These are phyloP conservation scores for Sesbania bispinosa DNA, from an alignment of 306 rosid species.

Conservation along the genomic window DNA sequence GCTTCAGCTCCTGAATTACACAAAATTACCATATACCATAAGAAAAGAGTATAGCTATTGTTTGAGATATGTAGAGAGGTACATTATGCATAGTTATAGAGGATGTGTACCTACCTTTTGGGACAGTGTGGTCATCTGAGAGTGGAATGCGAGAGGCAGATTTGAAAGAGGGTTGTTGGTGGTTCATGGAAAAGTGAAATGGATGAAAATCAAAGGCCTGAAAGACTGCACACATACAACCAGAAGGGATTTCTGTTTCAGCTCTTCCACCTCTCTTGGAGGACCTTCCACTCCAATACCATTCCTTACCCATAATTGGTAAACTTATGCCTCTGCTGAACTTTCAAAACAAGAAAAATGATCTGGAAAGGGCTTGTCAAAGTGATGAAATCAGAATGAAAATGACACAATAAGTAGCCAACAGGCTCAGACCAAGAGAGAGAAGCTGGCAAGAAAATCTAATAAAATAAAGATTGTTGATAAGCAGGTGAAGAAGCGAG, in stretches of 20 bases:
- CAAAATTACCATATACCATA: constrained; percentile 17
- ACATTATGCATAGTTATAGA: not conserved
- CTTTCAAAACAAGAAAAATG: constrained; percentile 15
- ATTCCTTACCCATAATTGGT: constrained; percentile 65
- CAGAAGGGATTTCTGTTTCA: constrained; percentile 42
- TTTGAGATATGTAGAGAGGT: not conserved
- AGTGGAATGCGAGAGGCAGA: constrained; percentile 22
- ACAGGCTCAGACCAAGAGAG: constrained; percentile 4
- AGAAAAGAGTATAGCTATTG: not conserved
- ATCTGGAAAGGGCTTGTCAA: constrained; percentile 11
- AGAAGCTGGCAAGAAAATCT: constrained; percentile 11
- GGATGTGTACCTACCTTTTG: constrained; percentile 58
- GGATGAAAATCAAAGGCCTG: constrained; percentile 88
- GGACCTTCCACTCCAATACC: constrained; percentile 50
- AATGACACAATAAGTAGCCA: constrained; percentile 33
- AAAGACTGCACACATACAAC: constrained; percentile 86
- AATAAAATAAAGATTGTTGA: constrained; percentile 16
- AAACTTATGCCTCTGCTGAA: not conserved
- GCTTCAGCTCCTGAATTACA: constrained; percentile 63
- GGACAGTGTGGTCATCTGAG: constrained; percentile 29
- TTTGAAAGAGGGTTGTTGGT: constrained; percentile 39
- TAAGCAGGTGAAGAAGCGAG: constrained; percentile 46
- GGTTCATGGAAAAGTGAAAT: constrained; percentile 43
- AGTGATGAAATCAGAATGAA: constrained; percentile 38
- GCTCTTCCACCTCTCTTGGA: constrained; percentile 43